Base-by-base conservation (phyloP, 2,329 filamentous ascomycete genomes). In the Aspergillus pseudoterreus region DNA sequence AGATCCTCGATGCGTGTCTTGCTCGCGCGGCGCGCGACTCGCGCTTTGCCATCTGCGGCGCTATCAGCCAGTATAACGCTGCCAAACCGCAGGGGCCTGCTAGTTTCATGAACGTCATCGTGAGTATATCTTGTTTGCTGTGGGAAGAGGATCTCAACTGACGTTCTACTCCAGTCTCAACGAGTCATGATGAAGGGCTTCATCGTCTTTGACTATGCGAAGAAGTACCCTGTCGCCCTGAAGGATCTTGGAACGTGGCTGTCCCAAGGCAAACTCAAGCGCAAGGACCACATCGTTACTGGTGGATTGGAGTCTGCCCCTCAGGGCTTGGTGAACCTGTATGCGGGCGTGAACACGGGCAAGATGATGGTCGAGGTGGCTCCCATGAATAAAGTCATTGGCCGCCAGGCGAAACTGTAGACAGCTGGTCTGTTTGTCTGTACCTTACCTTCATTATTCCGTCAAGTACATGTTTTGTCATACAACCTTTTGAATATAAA, bases 31-130 rank as follows among this genome's bases (percentile, higher is more conserved):
- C 83, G 50, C 71, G 72, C 47, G 74, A 80, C 64, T 73, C 86
- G 12, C 78, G 86, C 32, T 87, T 90, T 66, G 82, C 86, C 58
- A 86, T 87, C 70, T 90, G 87, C 70, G 87, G 87, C 62, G 71
- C 71, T 6, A 89, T 90, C 71, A 84, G 80, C 64, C 80, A 85
- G 67, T 90, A 90, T 70, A 89, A 89, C 68, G 65, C 75, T 2
- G 66, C 75, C 17, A 76, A 76, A 36, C 77, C 78, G 42, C 70
- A 79, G 52, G 84, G 85, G 1, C 81, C 81, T 45, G 80, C 75
- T 61, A 79, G 74, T 54, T 70, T 67, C 39, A 66, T 73, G 69
- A 73, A 54, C 55, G 59, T 69, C 5, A 70, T 70, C 62, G 68
- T 75, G 61, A 67, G 67, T 63, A 36, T 42, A 10, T 9, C 15